Evolutionary conservation across 768 basidiomycete genomes (phyloP).

Genomic region (Tephrocybe sp.): DNA sequence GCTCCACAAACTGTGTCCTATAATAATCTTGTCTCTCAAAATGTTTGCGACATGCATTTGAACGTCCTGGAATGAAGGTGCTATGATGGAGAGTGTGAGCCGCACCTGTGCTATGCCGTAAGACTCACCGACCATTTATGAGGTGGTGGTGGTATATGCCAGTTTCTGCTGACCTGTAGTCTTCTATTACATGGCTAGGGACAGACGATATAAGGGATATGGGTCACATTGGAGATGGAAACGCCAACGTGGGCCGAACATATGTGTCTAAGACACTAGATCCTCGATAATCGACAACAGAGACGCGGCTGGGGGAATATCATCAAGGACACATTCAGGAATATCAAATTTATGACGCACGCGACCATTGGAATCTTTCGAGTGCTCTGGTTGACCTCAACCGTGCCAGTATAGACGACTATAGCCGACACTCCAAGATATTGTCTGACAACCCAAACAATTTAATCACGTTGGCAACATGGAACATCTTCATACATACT

Average conservation of each 20-base stretch:
- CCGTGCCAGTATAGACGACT: constrained; percentile 40
- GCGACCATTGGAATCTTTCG: constrained; percentile 51
- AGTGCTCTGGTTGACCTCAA: constrained; percentile 20
- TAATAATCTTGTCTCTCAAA: constrained; percentile 46
- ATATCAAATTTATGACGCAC: constrained; percentile 29
- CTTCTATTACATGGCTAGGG: constrained; percentile 43
- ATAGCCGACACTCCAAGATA: constrained; percentile 49
- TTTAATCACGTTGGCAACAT: background rate
- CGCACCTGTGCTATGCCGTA: background rate
- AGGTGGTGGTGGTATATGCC: constrained; percentile 42
- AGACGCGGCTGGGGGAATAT: constrained; percentile 41
- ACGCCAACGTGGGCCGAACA: constrained; percentile 52
- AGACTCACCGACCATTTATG: constrained; percentile 33
- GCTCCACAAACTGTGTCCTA: constrained; percentile 58
- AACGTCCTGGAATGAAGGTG: constrained; percentile 49
- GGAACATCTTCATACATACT: constrained; percentile 10
- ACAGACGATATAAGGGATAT: background rate
- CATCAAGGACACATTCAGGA: too few relatives aligned
- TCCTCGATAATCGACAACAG: constrained; percentile 50
- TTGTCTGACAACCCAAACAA: constrained; percentile 21
- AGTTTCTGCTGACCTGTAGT: constrained; percentile 47
- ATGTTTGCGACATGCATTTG: constrained; percentile 42
- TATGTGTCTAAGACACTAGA: constrained; percentile 44
- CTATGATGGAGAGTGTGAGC: constrained; percentile 24
- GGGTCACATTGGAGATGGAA: background rate